Evolutionary conservation across 2,329 filamentous ascomycete genomes (phyloP), one percentile per base, ranked within the genome.

Genomic region (Exserohilum rostratum): DNA sequence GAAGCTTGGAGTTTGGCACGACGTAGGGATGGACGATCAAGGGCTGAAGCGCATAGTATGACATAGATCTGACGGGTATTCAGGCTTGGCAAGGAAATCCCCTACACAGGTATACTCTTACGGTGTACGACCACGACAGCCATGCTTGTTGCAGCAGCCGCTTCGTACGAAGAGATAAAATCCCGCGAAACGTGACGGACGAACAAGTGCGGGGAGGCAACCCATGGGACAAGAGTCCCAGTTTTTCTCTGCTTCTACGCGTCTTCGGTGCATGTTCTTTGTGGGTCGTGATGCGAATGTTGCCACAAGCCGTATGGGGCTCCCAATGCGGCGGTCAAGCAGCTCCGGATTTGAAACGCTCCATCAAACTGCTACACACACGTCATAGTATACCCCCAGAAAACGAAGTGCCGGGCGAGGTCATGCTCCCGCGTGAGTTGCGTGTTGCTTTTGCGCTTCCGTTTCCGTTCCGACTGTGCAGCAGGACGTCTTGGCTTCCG

Each of bases 191-290:
- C 5, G 12, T 13, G n/a, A 25, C 50, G 39, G 25, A 45, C 22
- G 17, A 51, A 46, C 22, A 13, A 9, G 9, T 15, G 12, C 47
- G 35, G 47, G 35, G 29, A 33, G 15, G 37, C 17, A 17, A 15
- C 27, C n/a, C 25, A 35, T 22, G 22, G 44, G 33, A 15, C 6
- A 31, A 17, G n/a, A n/a, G 42, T 34, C 40, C 46, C 29, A 17
- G 17, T 43, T 37, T 49, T 49, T 49, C 12, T 13, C 12, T 25
- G 10, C 40, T 49, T 53, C 50, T 44, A 53, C 31, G 45, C 25
- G 30, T 29, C 37, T 53, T 53, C 50, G 50, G 39, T 53, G 38
- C 45, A 49, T 31, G 17, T 29, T 38, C 31, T 43, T 37, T 50
- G 42, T 50, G 47, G 52, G 46, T 50, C 39, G 17, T 35, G 18